Evolutionary conservation across 768 basidiomycete genomes (phyloP).

Genomic region (Pleurotus giganteus): DNA sequence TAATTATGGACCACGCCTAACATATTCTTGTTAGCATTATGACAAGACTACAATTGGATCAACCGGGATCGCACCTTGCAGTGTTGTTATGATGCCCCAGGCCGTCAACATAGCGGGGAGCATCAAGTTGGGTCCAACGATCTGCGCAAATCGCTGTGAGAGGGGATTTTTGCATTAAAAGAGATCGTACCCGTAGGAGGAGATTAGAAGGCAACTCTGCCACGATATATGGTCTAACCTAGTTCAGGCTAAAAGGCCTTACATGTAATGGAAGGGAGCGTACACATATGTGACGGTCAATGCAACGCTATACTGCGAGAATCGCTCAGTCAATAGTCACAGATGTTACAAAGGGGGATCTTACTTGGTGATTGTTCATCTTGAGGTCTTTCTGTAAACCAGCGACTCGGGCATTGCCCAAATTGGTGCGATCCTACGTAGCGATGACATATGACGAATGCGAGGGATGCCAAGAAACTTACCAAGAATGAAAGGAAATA

Average conservation of each 20-base stretch:
- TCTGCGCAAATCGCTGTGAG: slow-evolving; percentile 16
- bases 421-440: slow-evolving; percentile 49
- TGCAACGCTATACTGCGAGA: slow-evolving; percentile 40
- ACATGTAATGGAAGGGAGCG: background rate
- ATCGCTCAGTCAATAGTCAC: background rate
- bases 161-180: background rate
- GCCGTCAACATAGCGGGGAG: slow-evolving; percentile 58
- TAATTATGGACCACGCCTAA: slow-evolving; percentile 47
- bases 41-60: background rate
- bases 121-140: slow-evolving; percentile 56
- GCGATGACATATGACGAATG: background rate
- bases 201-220: slow-evolving; percentile 64
- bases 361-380: slow-evolving; percentile 36
- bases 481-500: slow-evolving; percentile 56
- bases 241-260: background rate
- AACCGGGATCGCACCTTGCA: slow-evolving; percentile 43
- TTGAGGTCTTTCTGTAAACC: slow-evolving; percentile 56
- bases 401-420: slow-evolving; percentile 60
- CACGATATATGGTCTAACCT: slow-evolving; percentile 45
- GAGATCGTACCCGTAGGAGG: slow-evolving; percentile 43
- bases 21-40: background rate
- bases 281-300: slow-evolving; percentile 41
- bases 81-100: slow-evolving; percentile 65
- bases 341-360: background rate
- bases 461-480: slow-evolving; percentile 12